Base-by-base conservation (phyloP, 805 yeast genomes). In the Nakazawaea ishiwadae region DNA sequence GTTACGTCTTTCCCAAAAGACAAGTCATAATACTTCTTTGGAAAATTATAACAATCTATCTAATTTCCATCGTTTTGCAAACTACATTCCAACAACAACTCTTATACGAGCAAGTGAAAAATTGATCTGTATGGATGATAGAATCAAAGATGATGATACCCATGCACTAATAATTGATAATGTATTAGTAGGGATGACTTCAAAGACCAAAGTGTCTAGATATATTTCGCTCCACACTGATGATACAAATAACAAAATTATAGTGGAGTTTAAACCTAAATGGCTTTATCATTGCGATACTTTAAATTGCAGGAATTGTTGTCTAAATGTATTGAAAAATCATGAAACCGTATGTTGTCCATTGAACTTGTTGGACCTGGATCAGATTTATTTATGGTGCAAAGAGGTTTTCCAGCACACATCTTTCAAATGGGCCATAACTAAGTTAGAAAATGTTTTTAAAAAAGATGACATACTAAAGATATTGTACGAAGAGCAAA, bases 241-340 rank as follows among this genome's bases (percentile, higher is more conserved):
- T 15, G 12, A 15, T n/a, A 10, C 10, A 10, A 9, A 24, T 8
- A 27, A 31, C 18, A 17, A 17, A 17, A 4, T 16, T 34, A 49
- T 60, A 5, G 51, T 73, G 42, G 79, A 74, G 48, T 57, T 73
- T 42, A 74, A 74, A 42, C 79, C 79, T 0, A 74, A 74, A 52
- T 74, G 79, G 79, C 50, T 73, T 16, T 69, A 69, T 48, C 56
- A 56, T 29, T 63, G 62, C n/a, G 35, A 40, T 9, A 52, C 59
- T 14, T 52, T 53, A 26, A 59, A 61, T 37, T 73, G 79, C 51
- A 53, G 79, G 18, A 73, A 75, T 24, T 73, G 78, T 44, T 65
- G 68, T 49, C 54, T 67, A 35, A 54, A 62, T 38, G 59, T 49
- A 27, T 44, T 51, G 10, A 62, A 61, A 31, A 58, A 57, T 1